These are phyloP conservation scores for Euphorbia lathyris DNA, from an alignment of 345 rosid species.

Conservation along the genomic window DNA sequence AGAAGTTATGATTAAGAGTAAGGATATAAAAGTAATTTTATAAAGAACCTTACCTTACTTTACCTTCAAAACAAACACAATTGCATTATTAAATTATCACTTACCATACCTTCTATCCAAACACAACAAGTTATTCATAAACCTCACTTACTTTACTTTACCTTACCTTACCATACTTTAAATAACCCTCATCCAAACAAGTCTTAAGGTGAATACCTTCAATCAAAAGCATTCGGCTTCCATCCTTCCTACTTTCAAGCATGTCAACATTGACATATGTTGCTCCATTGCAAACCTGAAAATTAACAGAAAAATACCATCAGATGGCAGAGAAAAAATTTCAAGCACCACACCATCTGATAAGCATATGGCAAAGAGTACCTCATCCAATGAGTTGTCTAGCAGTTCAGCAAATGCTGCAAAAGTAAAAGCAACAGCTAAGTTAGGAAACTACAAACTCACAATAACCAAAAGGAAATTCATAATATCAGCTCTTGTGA, in stretches of 20 bases:
- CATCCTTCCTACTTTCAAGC: constrained; percentile 61
- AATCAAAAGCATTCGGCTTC: constrained; percentile 62
- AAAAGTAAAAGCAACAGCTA: constrained; percentile 6
- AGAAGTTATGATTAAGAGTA: no score
- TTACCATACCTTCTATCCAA: no score
- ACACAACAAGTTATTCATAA: no score
- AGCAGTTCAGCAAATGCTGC: constrained; percentile 93
- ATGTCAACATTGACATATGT: constrained; percentile 69
- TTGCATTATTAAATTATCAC: no score
- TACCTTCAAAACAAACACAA: no score
- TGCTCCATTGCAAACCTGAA: constrained; percentile 76
- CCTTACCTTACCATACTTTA: no score
- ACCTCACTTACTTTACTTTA: no score
- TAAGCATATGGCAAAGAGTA: constrained; percentile 17
- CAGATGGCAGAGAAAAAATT: constrained; percentile 10
- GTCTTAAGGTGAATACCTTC: constrained; percentile 53
- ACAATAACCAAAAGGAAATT: background rate
- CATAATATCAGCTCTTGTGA: background rate
- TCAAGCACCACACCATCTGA: background rate
- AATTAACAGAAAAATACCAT: constrained; percentile 12
- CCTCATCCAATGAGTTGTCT: constrained; percentile 93
- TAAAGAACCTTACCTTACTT: no score
- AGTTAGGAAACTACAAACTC: constrained; percentile 4
- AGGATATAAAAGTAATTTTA: no score
- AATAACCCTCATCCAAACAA: no score